phyloP scores from a whole-genome alignment of 768 basidiomycete genomes.

The Podaxis carcinomalis region DNA sequence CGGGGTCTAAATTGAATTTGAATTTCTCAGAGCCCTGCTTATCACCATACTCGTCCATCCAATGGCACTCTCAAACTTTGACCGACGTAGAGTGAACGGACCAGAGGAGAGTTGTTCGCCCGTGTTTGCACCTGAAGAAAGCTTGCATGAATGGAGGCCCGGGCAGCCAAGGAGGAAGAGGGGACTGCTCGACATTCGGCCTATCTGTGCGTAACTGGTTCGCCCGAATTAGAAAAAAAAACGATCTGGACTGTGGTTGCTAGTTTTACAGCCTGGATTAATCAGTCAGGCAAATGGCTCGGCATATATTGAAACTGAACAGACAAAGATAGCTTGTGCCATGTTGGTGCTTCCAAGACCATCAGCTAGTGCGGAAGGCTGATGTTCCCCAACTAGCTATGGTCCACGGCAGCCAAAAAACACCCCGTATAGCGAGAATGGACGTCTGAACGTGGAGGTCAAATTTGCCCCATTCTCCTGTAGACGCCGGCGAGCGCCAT shows the following conservation, averaged over 20 bases:
- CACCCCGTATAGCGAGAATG: conserved; percentile 78
- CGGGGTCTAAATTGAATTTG: conserved; percentile 29
- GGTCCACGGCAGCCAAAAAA: conserved; percentile 85
- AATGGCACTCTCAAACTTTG: conserved; percentile 60
- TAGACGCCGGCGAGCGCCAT: conserved; percentile 68
- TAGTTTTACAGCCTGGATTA: conserved; percentile 87
- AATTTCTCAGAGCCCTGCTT: background rate
- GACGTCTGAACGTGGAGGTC: conserved; percentile 89
- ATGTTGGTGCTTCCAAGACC: conserved; percentile 57
- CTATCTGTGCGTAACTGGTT: conserved; percentile 63
- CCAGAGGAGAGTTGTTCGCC: conserved; percentile 81
- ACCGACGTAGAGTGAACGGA: conserved; percentile 86
- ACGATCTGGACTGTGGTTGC: conserved; percentile 11
- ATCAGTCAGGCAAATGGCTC: conserved; percentile 95
- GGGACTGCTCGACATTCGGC: conserved; percentile 62
- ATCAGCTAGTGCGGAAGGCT: conserved; percentile 2
- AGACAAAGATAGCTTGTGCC: conserved; percentile 92
- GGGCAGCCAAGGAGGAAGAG: conserved; percentile 48
- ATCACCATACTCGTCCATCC: conserved; percentile 1
- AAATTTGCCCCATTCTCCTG: conserved; percentile 97
- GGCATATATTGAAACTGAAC: conserved; percentile 91
- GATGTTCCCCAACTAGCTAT: conserved; percentile 44
- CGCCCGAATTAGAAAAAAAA: conserved; percentile 3
- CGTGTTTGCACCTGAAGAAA: conserved; percentile 42
- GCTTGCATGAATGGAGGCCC: conserved; percentile 23